These are phyloP conservation scores for Nothophaeocryptopus gaeumannii DNA, from an alignment of 2,329 filamentous ascomycete species.

Conservation along the genomic window DNA sequence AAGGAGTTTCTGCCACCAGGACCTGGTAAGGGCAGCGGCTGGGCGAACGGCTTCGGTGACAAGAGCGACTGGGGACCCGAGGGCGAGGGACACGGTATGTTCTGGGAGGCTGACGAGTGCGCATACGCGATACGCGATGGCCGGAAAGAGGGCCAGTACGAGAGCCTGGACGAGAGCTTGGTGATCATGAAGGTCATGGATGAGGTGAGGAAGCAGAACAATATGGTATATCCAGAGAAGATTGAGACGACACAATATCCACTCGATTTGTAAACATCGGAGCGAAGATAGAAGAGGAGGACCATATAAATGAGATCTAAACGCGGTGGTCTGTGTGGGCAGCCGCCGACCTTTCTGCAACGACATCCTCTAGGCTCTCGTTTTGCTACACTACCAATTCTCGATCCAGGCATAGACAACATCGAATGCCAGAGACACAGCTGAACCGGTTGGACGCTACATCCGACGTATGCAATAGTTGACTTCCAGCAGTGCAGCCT, in stretches of 20 bases:
- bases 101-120: conserved; percentile 81
- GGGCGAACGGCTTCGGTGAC: conserved; percentile 48
- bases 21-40: conserved; percentile 47
- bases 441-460: too few species aligned
- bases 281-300: too few species aligned
- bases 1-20: conserved; percentile 47
- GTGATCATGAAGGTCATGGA: conserved; percentile 82
- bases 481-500: too few species aligned
- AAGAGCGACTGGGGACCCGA: conserved; percentile 44
- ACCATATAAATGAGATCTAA: too few species aligned
- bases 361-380: too few species aligned
- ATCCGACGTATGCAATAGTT: too few species aligned
- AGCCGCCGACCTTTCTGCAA: too few species aligned
- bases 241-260: conserved; percentile 62
- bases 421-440: too few species aligned
- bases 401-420: too few species aligned
- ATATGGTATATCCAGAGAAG: conserved; percentile 61
- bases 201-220: conserved; percentile 62
- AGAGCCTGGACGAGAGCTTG: conserved; percentile 74
- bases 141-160: conserved; percentile 67
- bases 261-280: conserved; percentile 36
- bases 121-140: conserved; percentile 73
- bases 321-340: too few species aligned
- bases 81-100: conserved; percentile 74
- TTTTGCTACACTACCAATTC: too few species aligned